Conservation (phyloP, 371 early-diverging fungal genomes). For the Rhizomucor miehei region DNA sequence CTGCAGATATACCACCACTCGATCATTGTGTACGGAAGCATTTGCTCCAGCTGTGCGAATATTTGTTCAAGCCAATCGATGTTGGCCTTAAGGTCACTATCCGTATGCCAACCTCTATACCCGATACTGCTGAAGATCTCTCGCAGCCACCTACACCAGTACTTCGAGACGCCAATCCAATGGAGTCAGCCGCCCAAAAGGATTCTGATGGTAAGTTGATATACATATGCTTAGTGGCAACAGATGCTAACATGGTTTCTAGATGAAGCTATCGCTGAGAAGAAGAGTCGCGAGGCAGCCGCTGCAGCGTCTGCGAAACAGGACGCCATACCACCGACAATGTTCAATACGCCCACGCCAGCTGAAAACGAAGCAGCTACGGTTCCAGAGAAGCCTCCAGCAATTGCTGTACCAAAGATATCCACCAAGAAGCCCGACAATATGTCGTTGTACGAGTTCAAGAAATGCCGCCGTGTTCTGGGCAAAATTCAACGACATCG, state of each 20-base stretch:
- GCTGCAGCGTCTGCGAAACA: too few relatives aligned
- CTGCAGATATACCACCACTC: constrained; percentile 26
- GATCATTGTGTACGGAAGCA: constrained; percentile 57
- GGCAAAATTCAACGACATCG: constrained; percentile 55
- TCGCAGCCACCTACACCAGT: constrained; percentile 19
- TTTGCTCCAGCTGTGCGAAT: constrained; percentile 56
- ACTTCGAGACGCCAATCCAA: constrained; percentile 15
- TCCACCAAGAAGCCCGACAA: constrained; percentile 11
- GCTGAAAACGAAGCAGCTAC: neutral
- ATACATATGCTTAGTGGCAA: too few relatives aligned
- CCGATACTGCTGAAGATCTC: constrained; percentile 13
- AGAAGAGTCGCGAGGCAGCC: too few relatives aligned
- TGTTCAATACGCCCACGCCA: neutral
- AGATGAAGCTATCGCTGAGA: too few relatives aligned
- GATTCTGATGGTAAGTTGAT: too few relatives aligned
- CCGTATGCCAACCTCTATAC: constrained; percentile 34
- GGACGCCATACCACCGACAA: too few relatives aligned
- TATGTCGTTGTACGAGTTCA: constrained; percentile 31
- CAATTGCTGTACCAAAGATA: constrained; percentile 6
- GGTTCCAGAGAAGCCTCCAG: neutral
- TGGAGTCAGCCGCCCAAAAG: too few relatives aligned
- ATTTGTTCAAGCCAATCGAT: constrained; percentile 56
- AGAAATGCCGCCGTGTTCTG: constrained; percentile 34
- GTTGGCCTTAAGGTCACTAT: constrained; percentile 54
- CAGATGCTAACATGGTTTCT: too few relatives aligned